Evolutionary conservation across 768 basidiomycete species (phyloP).

Genomic region (Crepidotus variabilis): DNA sequence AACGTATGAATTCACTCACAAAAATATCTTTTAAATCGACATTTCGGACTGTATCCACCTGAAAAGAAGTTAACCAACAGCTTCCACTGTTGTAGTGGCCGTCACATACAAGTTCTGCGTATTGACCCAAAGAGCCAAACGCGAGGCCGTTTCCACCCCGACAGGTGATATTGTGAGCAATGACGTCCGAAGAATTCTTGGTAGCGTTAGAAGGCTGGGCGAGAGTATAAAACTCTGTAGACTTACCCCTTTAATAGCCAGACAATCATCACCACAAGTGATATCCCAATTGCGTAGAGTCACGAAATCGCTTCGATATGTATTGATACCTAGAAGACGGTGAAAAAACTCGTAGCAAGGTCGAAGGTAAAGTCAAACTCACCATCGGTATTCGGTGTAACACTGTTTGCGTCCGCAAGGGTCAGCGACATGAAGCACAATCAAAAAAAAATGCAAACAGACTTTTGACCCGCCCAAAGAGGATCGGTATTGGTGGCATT

Average conservation of each 20-base stretch:
- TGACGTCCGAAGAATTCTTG: constrained; percentile 53
- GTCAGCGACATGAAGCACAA: neutral
- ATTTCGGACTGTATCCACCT: constrained; percentile 52
- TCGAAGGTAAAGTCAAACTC: neutral
- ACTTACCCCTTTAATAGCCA: constrained; percentile 58
- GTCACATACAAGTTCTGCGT: constrained; percentile 41
- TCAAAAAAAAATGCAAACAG: constrained; percentile 10
- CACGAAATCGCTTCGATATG: constrained; percentile 47
- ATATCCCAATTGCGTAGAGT: constrained; percentile 54
- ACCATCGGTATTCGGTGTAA: constrained; percentile 63
- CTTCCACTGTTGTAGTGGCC: neutral
- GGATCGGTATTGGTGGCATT: constrained; percentile 57
- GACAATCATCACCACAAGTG: constrained; percentile 58
- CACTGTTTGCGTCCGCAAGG: constrained; percentile 22
- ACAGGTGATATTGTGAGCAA: constrained; percentile 46
- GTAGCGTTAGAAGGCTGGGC: neutral
- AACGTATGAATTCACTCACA: constrained; percentile 20
- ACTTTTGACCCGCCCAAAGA: constrained; percentile 47
- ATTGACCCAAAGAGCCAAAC: constrained; percentile 58
- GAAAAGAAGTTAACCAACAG: neutral
- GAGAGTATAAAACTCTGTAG: constrained; percentile 11
- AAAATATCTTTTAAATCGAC: constrained; percentile 45
- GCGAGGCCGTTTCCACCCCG: constrained; percentile 60
- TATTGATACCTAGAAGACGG: constrained; percentile 44
- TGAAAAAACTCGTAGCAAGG: neutral